phyloP scores from a whole-genome alignment of 148 eudicot genomes.

The Chenopodium quinoa region DNA sequence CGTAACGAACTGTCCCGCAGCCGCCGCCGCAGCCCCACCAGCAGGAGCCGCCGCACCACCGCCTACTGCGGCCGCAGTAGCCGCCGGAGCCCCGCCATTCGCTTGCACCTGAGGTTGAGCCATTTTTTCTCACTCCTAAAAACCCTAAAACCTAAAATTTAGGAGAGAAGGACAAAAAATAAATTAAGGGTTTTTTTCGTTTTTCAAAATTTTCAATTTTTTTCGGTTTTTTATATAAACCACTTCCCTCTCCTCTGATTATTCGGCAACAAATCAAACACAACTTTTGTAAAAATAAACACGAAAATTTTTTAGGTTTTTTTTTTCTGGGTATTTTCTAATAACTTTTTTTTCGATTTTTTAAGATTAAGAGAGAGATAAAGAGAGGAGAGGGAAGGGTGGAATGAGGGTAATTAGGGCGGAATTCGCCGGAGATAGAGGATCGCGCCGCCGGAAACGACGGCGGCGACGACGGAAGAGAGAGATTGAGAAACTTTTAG shows the following conservation, averaged over 20 bases:
- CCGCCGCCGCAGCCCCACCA: constrained; percentile 12
- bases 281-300: not conserved
- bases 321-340: not conserved
- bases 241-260: constrained; percentile 83
- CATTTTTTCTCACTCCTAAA: constrained; percentile 30
- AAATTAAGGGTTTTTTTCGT: constrained; percentile 16
- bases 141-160: constrained; percentile 16
- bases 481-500: not conserved
- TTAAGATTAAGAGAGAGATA: constrained; percentile 20
- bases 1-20: constrained; percentile 34
- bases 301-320: not conserved
- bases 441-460: constrained; percentile 46
- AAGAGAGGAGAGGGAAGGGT: constrained; percentile 81
- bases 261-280: constrained; percentile 29
- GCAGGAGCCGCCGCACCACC: constrained; percentile 24
- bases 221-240: constrained; percentile 19
- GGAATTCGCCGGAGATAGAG: constrained; percentile 36
- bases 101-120: constrained; percentile 54
- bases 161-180: not conserved
- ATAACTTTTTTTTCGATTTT: constrained; percentile 15
- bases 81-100: constrained; percentile 33
- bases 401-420: constrained; percentile 23
- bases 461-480: constrained; percentile 34
- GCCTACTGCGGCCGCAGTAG: constrained; percentile 21
- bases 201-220: constrained; percentile 18